Evolutionary conservation across 495 filamentous ascomycete genomes (phyloP), one percentile per base, ranked within the genome.

Genomic region (Bacidia rubella): DNA sequence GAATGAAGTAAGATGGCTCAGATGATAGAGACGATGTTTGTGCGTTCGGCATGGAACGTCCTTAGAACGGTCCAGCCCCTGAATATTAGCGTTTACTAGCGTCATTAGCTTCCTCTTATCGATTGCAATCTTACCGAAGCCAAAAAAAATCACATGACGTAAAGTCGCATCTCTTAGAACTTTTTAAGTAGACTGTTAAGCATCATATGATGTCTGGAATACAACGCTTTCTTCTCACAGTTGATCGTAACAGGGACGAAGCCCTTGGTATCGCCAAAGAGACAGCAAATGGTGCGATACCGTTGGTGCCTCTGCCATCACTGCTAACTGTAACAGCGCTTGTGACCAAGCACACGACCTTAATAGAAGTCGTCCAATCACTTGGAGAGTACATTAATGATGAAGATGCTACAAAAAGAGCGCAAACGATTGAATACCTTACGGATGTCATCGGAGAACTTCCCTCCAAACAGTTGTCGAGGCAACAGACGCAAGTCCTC

Each of bases 351-450:
- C 70, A 83, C 48, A 69, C 74, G 22, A 83, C 79, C 49, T 66
- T 87, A 19, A 71, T 87, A 45, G 77, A 81, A 38, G 65, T 85
- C 29, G 78, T 87, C 15, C 77, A 85, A 61, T 77, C 76, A 11
- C 66, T 87, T 23, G 79, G 76, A 11, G 79, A 83, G 65, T 85
- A 84, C 49, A 72, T 87, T 54, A 85, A 83, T 47, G 76, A 83
- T 57, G 82, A 86, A 53, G 82, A 87, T 63, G 69, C 69, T 40
- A 72, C 74, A 24, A 62, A 80, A 22, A 74, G 83, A 7, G 72
- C 79, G 20, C 84, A 81, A 67, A 79, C 80, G 0, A 74, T 87
- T 55, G 74, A 76, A 29, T 87, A 81, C 63, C 74, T 87, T 35
- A 77, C 82, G 2, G 74, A 80, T 25, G 75, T 86, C 42, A 75